phyloP scores from a whole-genome alignment of 2,329 filamentous ascomycete genomes.

The Cercospora zeina region DNA sequence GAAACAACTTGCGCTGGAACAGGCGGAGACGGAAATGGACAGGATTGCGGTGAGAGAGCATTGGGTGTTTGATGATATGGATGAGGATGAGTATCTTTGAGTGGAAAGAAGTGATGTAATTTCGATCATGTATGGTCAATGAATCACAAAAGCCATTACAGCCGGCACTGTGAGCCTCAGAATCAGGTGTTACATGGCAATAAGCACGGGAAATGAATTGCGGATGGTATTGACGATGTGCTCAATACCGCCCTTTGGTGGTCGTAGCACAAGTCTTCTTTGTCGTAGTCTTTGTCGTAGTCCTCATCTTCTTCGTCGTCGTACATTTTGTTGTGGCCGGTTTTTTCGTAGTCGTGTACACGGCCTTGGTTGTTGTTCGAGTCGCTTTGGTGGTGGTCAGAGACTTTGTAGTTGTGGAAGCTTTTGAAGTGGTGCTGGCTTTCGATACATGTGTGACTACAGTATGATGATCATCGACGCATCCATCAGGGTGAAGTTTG shows the following conservation, averaged over 20 bases:
- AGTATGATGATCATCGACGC: too few species aligned
- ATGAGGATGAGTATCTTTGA: slow-evolving; percentile 41
- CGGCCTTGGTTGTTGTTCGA: not conserved
- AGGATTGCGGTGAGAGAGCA: slow-evolving; percentile 24
- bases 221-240: too few species aligned
- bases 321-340: not conserved
- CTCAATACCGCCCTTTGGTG: not conserved
- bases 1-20: slow-evolving; percentile 32
- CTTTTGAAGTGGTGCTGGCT: not conserved
- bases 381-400: not conserved
- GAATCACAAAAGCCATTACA: too few species aligned
- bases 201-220: not conserved
- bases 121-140: not conserved
- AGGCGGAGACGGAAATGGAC: slow-evolving; percentile 28
- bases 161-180: too few species aligned
- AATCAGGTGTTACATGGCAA: too few species aligned
- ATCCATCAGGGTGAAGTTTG: too few species aligned
- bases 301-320: not conserved
- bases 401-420: not conserved
- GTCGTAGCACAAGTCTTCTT: not conserved
- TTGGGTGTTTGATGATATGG: slow-evolving; percentile 37
- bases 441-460: too few species aligned
- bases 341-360: not conserved
- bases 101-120: not conserved
- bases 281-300: not conserved